Percentiles rank a stretch among this genome's conserved stretches.
These are phyloP conservation scores for Aspergillus fischeri DNA, from an alignment of 2,329 filamentous ascomycete species.

Conservation along the genomic window DNA sequence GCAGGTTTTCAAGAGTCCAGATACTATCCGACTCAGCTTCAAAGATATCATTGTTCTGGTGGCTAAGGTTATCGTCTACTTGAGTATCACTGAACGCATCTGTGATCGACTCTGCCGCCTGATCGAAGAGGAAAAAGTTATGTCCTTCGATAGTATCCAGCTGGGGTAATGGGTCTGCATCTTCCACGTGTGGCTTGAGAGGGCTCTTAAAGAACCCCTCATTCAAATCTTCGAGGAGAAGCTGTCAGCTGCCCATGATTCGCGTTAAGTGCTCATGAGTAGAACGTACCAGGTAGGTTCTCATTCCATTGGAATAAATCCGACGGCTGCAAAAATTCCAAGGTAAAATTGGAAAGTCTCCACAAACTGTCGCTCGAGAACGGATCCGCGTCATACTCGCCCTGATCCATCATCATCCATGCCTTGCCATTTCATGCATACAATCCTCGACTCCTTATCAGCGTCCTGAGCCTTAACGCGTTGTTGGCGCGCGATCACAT, in stretches of 20 bases:
- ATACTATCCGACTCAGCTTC: slow-evolving; percentile 24
- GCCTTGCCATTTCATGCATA: not conserved
- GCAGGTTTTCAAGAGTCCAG: slow-evolving; percentile 31
- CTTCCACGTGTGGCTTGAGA: slow-evolving; percentile 18
- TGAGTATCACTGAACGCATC: slow-evolving; percentile 18
- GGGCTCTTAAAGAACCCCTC: slow-evolving; percentile 21
- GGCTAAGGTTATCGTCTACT: slow-evolving; percentile 17
- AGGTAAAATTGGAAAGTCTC: slow-evolving; percentile 36
- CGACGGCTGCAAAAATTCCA: slow-evolving; percentile 34
- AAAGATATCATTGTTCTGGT: slow-evolving; percentile 13
- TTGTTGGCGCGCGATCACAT: slow-evolving; percentile 19
- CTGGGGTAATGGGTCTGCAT: slow-evolving; percentile 26
- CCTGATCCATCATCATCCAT: slow-evolving; percentile 24
- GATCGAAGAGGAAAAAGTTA: slow-evolving; percentile 18
- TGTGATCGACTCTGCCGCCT: slow-evolving; percentile 16
- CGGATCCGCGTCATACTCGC: slow-evolving; percentile 23
- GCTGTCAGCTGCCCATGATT: not conserved
- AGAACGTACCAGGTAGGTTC: slow-evolving; percentile 29
- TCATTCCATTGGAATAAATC: slow-evolving; percentile 35
- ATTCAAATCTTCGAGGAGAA: slow-evolving; percentile 19
- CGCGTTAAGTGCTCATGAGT: not conserved
- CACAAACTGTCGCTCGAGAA: slow-evolving; percentile 35
- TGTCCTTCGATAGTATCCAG: slow-evolving; percentile 29
- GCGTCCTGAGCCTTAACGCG: slow-evolving; percentile 12
- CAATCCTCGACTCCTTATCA: slow-evolving; percentile 8